Evolutionary conservation across 805 yeast species (phyloP).

Genomic region (Clavispora fructus): DNA sequence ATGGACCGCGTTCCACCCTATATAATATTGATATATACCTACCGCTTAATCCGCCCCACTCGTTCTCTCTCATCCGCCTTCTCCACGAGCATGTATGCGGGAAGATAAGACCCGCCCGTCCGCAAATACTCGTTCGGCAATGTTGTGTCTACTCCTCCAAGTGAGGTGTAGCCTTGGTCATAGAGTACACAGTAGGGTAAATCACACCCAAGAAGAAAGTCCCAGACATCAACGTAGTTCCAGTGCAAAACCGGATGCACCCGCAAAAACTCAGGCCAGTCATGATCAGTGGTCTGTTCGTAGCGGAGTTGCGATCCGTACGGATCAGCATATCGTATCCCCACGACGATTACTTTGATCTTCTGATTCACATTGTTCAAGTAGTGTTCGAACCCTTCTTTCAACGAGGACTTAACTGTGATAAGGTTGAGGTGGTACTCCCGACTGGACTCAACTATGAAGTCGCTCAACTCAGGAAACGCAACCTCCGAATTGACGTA

Average conservation of each 20-base stretch:
- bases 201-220: slow-evolving; percentile 55
- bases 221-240: slow-evolving; percentile 84
- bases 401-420: slow-evolving; percentile 46
- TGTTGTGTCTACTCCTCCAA: slow-evolving; percentile 77
- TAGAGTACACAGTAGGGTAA: slow-evolving; percentile 72
- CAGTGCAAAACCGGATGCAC: slow-evolving; percentile 88
- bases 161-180: slow-evolving; percentile 80
- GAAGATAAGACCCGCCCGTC: slow-evolving; percentile 29
- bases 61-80: slow-evolving; percentile 56
- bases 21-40: background rate
- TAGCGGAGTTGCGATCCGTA: slow-evolving; percentile 55
- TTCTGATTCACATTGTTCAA: slow-evolving; percentile 42
- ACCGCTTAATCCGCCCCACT: slow-evolving; percentile 25
- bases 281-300: slow-evolving; percentile 74
- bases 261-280: slow-evolving; percentile 86
- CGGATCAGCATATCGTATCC: slow-evolving; percentile 86
- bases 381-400: slow-evolving; percentile 64
- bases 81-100: slow-evolving; percentile 57
- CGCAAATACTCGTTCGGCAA: slow-evolving; percentile 57
- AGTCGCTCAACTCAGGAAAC: slow-evolving; percentile 64
- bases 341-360: slow-evolving; percentile 76
- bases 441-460: slow-evolving; percentile 51
- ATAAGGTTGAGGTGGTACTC: slow-evolving; percentile 52
- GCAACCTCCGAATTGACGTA: slow-evolving; percentile 72
- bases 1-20: background rate